These are phyloP conservation scores for Bryoerythrophyllum caledonicum DNA, from an alignment of 225 moss, liverwort and hornwort species.

Conservation along the genomic window DNA sequence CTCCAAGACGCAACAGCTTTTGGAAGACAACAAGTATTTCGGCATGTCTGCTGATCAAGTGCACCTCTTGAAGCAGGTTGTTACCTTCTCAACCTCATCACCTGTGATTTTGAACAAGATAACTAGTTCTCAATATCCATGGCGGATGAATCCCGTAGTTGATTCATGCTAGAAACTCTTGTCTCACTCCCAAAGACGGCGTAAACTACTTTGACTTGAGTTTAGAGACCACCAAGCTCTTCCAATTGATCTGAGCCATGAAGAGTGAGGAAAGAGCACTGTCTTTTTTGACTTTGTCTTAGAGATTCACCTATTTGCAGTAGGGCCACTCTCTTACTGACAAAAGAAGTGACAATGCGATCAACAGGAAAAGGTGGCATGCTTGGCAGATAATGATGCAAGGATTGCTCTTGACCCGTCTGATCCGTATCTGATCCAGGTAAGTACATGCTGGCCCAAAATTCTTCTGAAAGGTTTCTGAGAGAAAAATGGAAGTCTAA, in stretches of 20 bases:
- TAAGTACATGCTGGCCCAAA: slow-evolving; percentile 24
- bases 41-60: slow-evolving; percentile 78
- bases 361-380: slow-evolving; percentile 98
- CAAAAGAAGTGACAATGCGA: slow-evolving; percentile 11
- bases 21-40: slow-evolving; percentile 63
- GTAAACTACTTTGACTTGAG: too few species aligned
- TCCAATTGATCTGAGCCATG: too few species aligned
- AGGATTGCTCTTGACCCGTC: slow-evolving; percentile 76
- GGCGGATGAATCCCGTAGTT: too few species aligned
- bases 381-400: slow-evolving; percentile 84
- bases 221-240: too few species aligned
- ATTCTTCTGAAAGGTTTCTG: neutral
- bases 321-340: neutral
- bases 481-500: slow-evolving; percentile 20
- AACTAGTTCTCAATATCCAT: too few species aligned
- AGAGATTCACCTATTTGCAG: neutral
- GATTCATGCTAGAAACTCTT: too few species aligned
- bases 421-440: slow-evolving; percentile 83
- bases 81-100: neutral
- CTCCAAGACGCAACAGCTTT: slow-evolving; percentile 58
- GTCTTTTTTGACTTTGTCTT: neutral
- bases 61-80: slow-evolving; percentile 95
- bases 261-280: neutral
- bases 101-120: too few species aligned
- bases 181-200: too few species aligned